Evolutionary conservation across 2,329 filamentous ascomycete genomes (phyloP), one percentile per base, ranked within the genome.

Genomic region (Aspergillus flavus): DNA sequence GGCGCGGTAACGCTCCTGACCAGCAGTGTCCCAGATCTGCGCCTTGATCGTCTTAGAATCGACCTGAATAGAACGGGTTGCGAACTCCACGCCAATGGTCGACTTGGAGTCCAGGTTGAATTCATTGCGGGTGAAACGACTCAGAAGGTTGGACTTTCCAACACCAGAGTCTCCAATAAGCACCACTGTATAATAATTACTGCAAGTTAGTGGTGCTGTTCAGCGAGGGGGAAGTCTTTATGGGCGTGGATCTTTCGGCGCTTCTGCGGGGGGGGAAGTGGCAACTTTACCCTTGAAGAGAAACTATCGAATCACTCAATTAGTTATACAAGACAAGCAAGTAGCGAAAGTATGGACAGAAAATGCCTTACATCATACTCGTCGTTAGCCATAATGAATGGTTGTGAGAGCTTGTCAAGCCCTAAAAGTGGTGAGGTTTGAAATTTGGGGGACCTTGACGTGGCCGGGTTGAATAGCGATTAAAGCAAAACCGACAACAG

Each of bases 71-170:
- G 93, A 97, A 69, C 95, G 90, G 73, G 95, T 99, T 74, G 96
- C 95, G 80, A 99, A 99, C 84, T 99, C 95, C 81, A 99, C 95
- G 75, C 95, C 95, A 83, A 99, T 99, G 73, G 95, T 99, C 68
- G 95, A 98, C 89, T 99, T 98, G 81, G 94, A 96, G 84, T 99
- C 95, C 71, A 98, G 88, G 84, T 98, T 98, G 91, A 99, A 99
- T 84, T 99, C 95, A 82, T 99, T 98, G 80, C 95, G 93, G 74
- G 95, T 98, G 88, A 99, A 99, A 83, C 96, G 92, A 84, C 94
- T 97, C 84, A 99, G 87, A 75, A 99, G 92, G 85, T 99, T 99
- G 85, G 95, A 99, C 87, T 99, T 99, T 85, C 95, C 95, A 83
- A 99, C 95, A 76, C 95, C 95, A 72, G 94, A 97, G 85, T 99